A percentile compares a stretch with the other conserved stretches of the same genome.
These are phyloP conservation scores for Saccharum spontaneum DNA, from an alignment of 176 grass and related monocot genomes.

Conservation along the genomic window DNA sequence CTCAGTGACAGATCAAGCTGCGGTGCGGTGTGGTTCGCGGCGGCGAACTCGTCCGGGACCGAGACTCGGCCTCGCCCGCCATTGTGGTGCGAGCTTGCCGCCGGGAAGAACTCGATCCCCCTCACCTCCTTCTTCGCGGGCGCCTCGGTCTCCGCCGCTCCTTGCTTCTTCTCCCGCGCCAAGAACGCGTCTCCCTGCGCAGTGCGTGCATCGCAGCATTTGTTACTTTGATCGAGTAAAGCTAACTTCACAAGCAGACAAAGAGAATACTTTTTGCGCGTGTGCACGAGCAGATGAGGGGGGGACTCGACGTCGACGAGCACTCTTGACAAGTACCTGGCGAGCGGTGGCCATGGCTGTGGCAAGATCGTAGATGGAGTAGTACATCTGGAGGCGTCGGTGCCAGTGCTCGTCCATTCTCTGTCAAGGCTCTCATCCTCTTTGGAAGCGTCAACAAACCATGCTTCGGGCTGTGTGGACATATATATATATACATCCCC, in stretches of 20 bases:
- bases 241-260: not conserved
- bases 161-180: constrained; percentile 27
- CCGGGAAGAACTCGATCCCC: constrained; percentile 83
- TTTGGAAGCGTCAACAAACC: no score
- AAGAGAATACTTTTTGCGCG: no score
- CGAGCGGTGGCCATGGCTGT: constrained; percentile 41
- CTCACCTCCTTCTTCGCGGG: constrained; percentile 31
- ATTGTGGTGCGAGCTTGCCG: not conserved
- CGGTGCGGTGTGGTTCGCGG: not conserved
- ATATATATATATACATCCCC: no score
- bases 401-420: no score
- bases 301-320: no score
- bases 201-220: not conserved
- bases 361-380: constrained; percentile 54
- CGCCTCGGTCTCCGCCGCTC: not conserved
- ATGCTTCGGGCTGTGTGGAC: no score
- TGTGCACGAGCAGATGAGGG: not conserved
- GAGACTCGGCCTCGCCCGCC: not conserved
- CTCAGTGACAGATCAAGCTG: constrained; percentile 57
- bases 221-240: not conserved
- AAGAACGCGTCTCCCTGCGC: constrained; percentile 10
- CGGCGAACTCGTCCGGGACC: not conserved
- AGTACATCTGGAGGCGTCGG: not conserved
- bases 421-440: no score
- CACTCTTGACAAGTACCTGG: constrained; percentile 28